phyloP scores from a whole-genome alignment of 768 basidiomycete genomes.

The Suillus tomentosus region DNA sequence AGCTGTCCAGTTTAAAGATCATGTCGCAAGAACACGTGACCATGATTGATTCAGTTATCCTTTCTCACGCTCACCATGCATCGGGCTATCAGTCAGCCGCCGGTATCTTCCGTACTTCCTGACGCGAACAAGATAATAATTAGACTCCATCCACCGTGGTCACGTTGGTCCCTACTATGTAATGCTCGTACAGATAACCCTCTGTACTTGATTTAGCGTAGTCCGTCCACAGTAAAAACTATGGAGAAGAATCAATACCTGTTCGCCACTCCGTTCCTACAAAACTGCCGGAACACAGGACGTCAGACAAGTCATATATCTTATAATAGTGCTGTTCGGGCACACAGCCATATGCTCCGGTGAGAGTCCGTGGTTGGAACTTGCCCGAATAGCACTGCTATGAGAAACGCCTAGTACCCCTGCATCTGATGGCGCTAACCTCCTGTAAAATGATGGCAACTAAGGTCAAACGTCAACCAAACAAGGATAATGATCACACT shows the following conservation, averaged over 20 bases:
- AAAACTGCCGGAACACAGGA: not conserved
- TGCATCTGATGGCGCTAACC: conserved; percentile 2
- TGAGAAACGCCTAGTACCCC: conserved; percentile 6
- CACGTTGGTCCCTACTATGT: not conserved
- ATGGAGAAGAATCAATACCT: conserved; percentile 1
- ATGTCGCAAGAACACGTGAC: conserved; percentile 8
- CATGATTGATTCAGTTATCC: not conserved
- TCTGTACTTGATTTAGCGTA: conserved; percentile 5
- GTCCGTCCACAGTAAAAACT: not conserved
- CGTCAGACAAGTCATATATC: conserved; percentile 1
- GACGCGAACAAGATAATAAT: conserved; percentile 1
- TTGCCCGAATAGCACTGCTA: conserved; percentile 15
- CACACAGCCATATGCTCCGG: conserved; percentile 15
- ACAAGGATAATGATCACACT: conserved; percentile 16
- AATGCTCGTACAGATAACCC: conserved; percentile 1
- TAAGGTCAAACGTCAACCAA: not conserved
- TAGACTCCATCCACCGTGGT: not conserved
- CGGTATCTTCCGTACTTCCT: not conserved
- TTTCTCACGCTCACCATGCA: conserved; percentile 7
- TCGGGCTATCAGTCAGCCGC: not conserved
- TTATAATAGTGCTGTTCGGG: conserved; percentile 18
- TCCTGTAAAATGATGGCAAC: conserved; percentile 2
- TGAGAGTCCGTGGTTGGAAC: conserved; percentile 13
- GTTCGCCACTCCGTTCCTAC: conserved; percentile 4
- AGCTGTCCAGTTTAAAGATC: conserved; percentile 9